Conservation (phyloP, 352 stramenopile species). For the Phytophthora kernoviae region DNA sequence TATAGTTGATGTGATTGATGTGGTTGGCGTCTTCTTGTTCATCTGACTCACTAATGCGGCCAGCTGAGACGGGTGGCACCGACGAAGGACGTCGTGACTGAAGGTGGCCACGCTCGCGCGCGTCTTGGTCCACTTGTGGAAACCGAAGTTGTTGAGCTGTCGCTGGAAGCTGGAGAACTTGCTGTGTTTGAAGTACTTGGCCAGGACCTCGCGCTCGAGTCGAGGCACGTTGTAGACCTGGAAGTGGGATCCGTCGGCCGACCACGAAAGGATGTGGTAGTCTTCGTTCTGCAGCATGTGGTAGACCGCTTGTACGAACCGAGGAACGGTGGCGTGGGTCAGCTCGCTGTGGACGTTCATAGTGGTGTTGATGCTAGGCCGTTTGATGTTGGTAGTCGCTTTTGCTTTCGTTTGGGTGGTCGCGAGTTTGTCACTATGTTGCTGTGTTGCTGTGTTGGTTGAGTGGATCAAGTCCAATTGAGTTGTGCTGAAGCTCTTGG, state of each 20-base stretch:
- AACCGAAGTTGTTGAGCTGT: constrained; percentile 93
- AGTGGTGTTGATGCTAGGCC: not conserved
- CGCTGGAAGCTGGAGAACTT: constrained; percentile 91
- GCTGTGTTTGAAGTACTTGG: constrained; percentile 83
- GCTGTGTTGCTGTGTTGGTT: constrained; percentile 1
- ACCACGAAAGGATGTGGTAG: constrained; percentile 50
- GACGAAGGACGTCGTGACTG: constrained; percentile 59
- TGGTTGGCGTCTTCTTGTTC: constrained; percentile 1
- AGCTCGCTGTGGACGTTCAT: not conserved
- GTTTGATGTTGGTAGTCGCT: not conserved
- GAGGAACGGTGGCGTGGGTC: constrained; percentile 20
- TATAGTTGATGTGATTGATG: not conserved
- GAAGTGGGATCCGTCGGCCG: constrained; percentile 65
- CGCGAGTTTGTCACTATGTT: not conserved
- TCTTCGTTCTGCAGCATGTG: constrained; percentile 71
- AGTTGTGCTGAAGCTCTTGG: constrained; percentile 11
- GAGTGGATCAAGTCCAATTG: constrained; percentile 11
- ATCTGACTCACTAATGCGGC: constrained; percentile 11
- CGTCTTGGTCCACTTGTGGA: constrained; percentile 84
- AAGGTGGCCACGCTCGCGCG: constrained; percentile 68
- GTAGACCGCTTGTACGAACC: constrained; percentile 54
- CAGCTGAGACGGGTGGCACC: constrained; percentile 37
- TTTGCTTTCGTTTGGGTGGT: not conserved
- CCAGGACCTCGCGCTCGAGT: constrained; percentile 64
- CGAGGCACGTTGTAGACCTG: constrained; percentile 75